Conservation (phyloP, 306 rosid genomes). For the Rosa persica region DNA sequence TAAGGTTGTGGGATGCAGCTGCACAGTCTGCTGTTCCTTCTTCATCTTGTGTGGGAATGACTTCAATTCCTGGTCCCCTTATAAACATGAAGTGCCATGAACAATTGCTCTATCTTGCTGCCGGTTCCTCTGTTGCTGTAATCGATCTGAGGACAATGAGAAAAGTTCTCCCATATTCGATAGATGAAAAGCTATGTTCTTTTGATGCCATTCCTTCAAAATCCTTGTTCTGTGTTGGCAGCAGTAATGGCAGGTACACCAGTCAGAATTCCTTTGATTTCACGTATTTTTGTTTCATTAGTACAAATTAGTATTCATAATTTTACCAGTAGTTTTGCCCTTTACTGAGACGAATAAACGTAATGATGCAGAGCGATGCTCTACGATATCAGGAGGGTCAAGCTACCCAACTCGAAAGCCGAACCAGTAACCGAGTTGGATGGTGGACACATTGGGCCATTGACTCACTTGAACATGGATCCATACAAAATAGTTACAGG, state of each 20-base stretch:
- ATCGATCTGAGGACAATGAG: conserved; percentile 86
- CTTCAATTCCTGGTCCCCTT: conserved; percentile 58
- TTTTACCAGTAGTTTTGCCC: neutral
- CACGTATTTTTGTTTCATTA: neutral
- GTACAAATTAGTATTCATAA: neutral
- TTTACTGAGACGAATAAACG: conserved; percentile 11
- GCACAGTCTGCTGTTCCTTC: conserved; percentile 58
- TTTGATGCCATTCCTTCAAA: conserved; percentile 65
- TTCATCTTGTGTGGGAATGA: conserved; percentile 81
- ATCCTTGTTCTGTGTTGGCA: conserved; percentile 67
- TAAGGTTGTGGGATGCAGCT: conserved; percentile 81
- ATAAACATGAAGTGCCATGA: conserved; percentile 75
- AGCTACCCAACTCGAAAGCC: conserved; percentile 30
- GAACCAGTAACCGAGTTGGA: conserved; percentile 61
- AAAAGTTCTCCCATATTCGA: conserved; percentile 56
- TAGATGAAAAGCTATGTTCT: conserved; percentile 49
- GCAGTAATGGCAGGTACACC: conserved; percentile 60
- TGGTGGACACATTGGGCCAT: conserved; percentile 65
- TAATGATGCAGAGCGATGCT: conserved; percentile 71
- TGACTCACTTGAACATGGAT: conserved; percentile 63
- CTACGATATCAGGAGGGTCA: conserved; percentile 77
- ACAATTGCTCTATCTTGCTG: conserved; percentile 61
- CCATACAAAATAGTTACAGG: conserved; percentile 72
- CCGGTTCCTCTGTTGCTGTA: conserved; percentile 63
- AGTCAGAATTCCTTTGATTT: conserved; percentile 3